These are phyloP conservation scores for Telfairia occidentalis DNA, from an alignment of 331 rosid genomes.

Conservation along the genomic window DNA sequence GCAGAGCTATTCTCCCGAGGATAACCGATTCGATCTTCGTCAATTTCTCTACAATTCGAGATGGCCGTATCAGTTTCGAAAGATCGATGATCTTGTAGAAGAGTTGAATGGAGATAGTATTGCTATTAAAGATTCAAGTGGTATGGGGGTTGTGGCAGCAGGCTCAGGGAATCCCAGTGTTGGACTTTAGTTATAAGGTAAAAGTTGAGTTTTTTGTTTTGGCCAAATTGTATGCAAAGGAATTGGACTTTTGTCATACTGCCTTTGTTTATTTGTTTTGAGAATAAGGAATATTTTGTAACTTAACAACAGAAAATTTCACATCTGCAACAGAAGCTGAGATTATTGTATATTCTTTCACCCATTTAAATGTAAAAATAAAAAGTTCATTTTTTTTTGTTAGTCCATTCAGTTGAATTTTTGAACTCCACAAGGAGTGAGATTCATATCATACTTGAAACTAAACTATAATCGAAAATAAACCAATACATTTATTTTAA, in stretches of 20 bases:
- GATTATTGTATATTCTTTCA: not conserved
- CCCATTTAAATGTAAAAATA: not conserved
- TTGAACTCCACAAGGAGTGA: not conserved
- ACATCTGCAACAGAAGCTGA: not conserved
- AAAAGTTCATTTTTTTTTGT: not conserved
- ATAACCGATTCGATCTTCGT: constrained; percentile 75
- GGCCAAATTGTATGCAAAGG: not conserved
- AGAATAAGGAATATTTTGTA: not conserved
- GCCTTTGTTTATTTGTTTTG: not conserved
- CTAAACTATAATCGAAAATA: not conserved
- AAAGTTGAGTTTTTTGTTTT: not conserved
- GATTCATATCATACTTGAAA: not conserved
- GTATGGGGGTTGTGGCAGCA: constrained; percentile 90
- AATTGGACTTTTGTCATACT: not conserved
- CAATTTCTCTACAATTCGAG: constrained; percentile 71
- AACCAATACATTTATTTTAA: not conserved
- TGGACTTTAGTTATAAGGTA: constrained; percentile 33
- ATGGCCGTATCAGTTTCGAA: constrained; percentile 84
- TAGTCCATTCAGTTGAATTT: not conserved
- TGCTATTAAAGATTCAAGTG: constrained; percentile 34
- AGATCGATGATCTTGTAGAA: constrained; percentile 64
- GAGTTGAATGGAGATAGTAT: constrained; percentile 44
- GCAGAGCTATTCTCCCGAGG: constrained; percentile 95
- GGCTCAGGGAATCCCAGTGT: constrained; percentile 91
- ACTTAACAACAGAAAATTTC: not conserved